Base-by-base conservation (phyloP, 208 protist genomes). In the Acanthamoeba sp. region DNA sequence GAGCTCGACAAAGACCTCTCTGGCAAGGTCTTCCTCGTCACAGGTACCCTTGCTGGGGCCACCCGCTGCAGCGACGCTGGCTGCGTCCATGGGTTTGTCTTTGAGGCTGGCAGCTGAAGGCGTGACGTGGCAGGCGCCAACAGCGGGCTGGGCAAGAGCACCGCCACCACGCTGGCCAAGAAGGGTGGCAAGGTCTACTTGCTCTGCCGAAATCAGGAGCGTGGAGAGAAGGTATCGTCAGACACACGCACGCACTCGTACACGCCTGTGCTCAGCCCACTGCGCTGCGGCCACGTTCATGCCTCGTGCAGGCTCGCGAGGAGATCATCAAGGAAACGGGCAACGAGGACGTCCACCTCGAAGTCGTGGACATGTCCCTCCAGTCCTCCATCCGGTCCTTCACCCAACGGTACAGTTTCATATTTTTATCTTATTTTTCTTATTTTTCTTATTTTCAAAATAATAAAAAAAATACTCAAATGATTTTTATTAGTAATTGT, bases 91-190 rank as follows among this genome's bases (percentile, higher is more conserved):
- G n/a, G n/a, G n/a, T n/a, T n/a, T n/a, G n/a, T n/a, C n/a, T n/a
- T n/a, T n/a, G n/a, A n/a, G n/a, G n/a, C n/a, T n/a, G n/a, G n/a
- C n/a, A n/a, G n/a, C n/a, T n/a, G n/a, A n/a, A n/a, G n/a, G n/a
- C n/a, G n/a, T n/a, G n/a, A n/a, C n/a, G n/a, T n/a, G n/a, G 62
- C 62, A 71, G 88, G 88, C 12, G 89, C 89, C 45, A 93, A 93
- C 89, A 82, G 45, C 24, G 89, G 89, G 27, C 55, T 93, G 12
- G 89, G 89, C 62, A 66, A 55, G 29, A 45, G 32, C 40, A 93
- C 89, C 14, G 89, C 89, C 38, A 50, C 32, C 1, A 34, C n/a
- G 16, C 55, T 93, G 62, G 89, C 89, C 29, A 4, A 22, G n/a
- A 50, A 80, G 45, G 89, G 89, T n/a, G 89, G 45, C 62, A 14